Evolutionary conservation across 2,329 filamentous ascomycete species (phyloP).

Genomic region (Myriosclerotinia curreyana): DNA sequence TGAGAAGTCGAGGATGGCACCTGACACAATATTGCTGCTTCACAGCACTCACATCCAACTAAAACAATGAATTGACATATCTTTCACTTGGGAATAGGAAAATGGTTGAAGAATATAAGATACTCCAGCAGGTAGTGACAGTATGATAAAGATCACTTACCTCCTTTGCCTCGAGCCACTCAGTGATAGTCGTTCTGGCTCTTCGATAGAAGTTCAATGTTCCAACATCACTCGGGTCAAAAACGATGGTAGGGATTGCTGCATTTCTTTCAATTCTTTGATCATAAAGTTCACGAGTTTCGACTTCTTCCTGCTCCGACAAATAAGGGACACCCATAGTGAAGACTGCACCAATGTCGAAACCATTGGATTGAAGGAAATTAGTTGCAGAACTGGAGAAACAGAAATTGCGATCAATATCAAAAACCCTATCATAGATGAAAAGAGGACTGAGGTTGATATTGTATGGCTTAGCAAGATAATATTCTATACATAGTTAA

Average conservation of each 20-base stretch:
- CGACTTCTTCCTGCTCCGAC: constrained; percentile 55
- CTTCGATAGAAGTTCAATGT: constrained; percentile 33
- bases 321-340: constrained; percentile 58
- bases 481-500: constrained; percentile 43
- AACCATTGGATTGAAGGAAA: constrained; percentile 58
- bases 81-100: background rate
- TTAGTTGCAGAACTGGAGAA: constrained; percentile 48
- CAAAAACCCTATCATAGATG: constrained; percentile 44
- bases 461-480: constrained; percentile 62
- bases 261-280: constrained; percentile 32
- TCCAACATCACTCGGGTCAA: constrained; percentile 29
- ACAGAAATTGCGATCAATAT: constrained; percentile 58
- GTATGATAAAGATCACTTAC: constrained; percentile 21
- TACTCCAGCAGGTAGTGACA: background rate
- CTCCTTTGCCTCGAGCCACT: constrained; percentile 32
- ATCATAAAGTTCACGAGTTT: constrained; percentile 43
- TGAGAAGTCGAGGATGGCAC: background rate
- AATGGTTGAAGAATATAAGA: background rate
- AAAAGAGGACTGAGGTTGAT: constrained; percentile 57
- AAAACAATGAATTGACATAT: background rate
- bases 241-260: constrained; percentile 33
- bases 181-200: constrained; percentile 31
- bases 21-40: background rate
- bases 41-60: background rate
- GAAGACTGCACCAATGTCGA: constrained; percentile 56